A percentile compares a stretch with the other conserved stretches of the same genome.
Evolutionary conservation across 2,329 filamentous ascomycete species (phyloP).

Genomic region (Plectosphaerella plurivora): DNA sequence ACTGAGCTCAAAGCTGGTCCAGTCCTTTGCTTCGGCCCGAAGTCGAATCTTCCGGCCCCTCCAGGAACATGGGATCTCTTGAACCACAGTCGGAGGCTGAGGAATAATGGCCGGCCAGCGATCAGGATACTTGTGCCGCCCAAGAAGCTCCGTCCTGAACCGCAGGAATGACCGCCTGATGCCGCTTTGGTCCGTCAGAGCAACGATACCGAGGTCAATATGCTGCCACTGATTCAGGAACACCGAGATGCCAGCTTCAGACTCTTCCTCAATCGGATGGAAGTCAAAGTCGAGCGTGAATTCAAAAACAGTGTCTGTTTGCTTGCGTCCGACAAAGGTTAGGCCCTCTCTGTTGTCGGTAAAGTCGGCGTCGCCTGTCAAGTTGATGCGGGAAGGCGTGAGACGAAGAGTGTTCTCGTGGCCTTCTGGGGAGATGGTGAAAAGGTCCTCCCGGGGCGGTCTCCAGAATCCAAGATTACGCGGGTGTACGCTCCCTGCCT

Average conservation of each 20-base stretch:
- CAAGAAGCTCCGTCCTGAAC: neutral
- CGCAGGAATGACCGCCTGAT: constrained; percentile 7
- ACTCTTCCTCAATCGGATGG: constrained; percentile 25
- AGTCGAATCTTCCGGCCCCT: constrained; percentile 36
- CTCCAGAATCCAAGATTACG: constrained; percentile 43
- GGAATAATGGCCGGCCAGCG: neutral
- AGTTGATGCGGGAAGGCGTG: constrained; percentile 14
- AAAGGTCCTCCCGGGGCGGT: constrained; percentile 33
- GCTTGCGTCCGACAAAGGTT: constrained; percentile 48
- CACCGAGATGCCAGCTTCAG: constrained; percentile 48
- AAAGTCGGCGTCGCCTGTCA: constrained; percentile 18
- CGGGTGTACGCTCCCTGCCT: constrained; percentile 25
- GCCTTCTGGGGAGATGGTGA: constrained; percentile 26
- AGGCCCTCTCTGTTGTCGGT: constrained; percentile 34
- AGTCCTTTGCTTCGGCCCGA: constrained; percentile 37
- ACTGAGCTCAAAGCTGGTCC: constrained; percentile 36
- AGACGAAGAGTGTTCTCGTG: constrained; percentile 29
- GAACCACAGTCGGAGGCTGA: neutral
- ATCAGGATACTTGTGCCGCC: neutral
- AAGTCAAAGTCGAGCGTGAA: constrained; percentile 44
- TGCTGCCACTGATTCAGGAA: constrained; percentile 53
- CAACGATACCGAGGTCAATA: constrained; percentile 39
- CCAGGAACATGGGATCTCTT: neutral
- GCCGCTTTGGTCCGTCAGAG: constrained; percentile 15
- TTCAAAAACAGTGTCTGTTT: constrained; percentile 50